Evolutionary conservation across 2,329 filamentous ascomycete genomes (phyloP), one percentile per base, ranked within the genome.

Genomic region (Ophiostoma montium): DNA sequence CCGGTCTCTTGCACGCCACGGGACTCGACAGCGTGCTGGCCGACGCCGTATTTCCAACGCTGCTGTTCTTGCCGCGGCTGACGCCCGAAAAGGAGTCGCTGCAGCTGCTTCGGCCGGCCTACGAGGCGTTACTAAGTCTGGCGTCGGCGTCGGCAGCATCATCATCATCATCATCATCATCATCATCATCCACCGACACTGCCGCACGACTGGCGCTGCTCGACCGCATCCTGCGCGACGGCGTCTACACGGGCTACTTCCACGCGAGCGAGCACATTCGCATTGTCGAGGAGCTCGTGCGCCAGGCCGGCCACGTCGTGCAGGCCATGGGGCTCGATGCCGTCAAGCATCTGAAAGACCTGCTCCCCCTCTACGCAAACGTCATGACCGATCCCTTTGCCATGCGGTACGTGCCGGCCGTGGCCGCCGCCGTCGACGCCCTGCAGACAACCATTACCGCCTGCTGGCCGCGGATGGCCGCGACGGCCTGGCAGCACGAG

Each of bases 1-100:
- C n/a, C n/a, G n/a, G 23, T 4, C 21, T 53, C 19, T 51, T 57
- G 35, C 50, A 48, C 12, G 31, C 35, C 5, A 84, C 79, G 0
- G 84, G 84, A 1, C 74, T 90, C 8, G 74, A 72, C 19, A 65
- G 71, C 13, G 74, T 90, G 23, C 82, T 90, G 53, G 74, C 82
- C 57, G 75, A 86, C 18, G 75, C 80, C 3, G 64, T 86, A 2
- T 73, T 81, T 55, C 84, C 86, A 1, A 78, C 80, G 33, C 72
- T 95, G n/a, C 71, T 82, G 8, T 85, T 80, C 57, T 70, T 95
- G 6, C 89, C 90, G 0, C 78, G 73, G 12, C 67, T 94, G 38
- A 95, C 86, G 0, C 79, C 84, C 0, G 82, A 86, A 58, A 61
- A 71, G 0, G 84, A 92, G 50, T 84, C 84, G 4, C 59, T 84